Conservation (phyloP, 2,329 filamentous ascomycete genomes). For the Ceratocystis albifundus region DNA sequence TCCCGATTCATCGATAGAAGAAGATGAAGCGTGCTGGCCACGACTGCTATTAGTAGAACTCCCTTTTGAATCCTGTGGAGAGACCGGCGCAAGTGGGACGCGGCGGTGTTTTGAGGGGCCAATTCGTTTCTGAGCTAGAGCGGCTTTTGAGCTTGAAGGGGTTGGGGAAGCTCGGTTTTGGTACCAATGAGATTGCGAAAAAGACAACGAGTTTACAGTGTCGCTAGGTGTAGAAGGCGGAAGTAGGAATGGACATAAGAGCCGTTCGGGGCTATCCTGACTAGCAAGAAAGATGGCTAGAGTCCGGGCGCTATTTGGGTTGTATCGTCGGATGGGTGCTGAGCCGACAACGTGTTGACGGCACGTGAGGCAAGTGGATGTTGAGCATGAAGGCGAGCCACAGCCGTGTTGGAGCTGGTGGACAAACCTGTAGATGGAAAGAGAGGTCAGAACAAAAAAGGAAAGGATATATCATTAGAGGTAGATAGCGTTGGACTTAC, state of each 20-base stretch:
- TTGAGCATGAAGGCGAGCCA: conserved; percentile 54
- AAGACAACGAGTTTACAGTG: conserved; percentile 37
- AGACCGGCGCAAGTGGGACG: not conserved
- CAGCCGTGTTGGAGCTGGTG: conserved; percentile 76
- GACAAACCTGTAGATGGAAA: conserved; percentile 48
- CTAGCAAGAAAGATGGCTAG: conserved; percentile 70
- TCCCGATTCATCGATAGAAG: not conserved
- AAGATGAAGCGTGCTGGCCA: not conserved
- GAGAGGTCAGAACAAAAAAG: conserved; percentile 21
- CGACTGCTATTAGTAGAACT: not conserved
- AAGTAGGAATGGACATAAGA: conserved; percentile 49
- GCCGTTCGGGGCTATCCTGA: conserved; percentile 61
- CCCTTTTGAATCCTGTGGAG: conserved; percentile 14
- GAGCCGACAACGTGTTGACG: conserved; percentile 55
- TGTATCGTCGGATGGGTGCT: conserved; percentile 65
- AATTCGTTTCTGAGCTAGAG: conserved; percentile 14
- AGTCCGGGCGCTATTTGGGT: conserved; percentile 66
- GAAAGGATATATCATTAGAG: conserved; percentile 15
- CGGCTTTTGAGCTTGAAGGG: conserved; percentile 7
- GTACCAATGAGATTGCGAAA: conserved; percentile 29
- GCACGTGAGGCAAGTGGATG: conserved; percentile 69
- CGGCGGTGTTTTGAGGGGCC: conserved; percentile 12
- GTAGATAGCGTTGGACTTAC: conserved; percentile 33
- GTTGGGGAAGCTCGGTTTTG: conserved; percentile 14
- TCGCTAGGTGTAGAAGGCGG: conserved; percentile 36